Evolutionary conservation across 441 rosid genomes (phyloP), one percentile per base, ranked within the genome.

Genomic region (Corymbia calophylla): DNA sequence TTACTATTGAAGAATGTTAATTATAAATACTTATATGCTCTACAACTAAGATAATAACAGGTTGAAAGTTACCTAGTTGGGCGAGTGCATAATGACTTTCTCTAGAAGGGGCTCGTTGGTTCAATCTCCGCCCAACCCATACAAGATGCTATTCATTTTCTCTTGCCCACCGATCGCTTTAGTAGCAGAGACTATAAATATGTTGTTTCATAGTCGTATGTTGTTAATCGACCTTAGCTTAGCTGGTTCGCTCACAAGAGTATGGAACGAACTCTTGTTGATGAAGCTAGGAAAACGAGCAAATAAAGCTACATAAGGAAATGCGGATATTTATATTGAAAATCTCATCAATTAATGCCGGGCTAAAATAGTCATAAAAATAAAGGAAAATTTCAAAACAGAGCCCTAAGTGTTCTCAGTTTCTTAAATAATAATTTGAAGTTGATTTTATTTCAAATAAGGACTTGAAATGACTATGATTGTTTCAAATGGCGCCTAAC

Each of bases 71-170:
- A 27, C n/a, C 11, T 60, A 1, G 16, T 5, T 11, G 25, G 66
- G 66, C 11, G 27, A 60, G 66, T 2, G 0, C 3, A 1, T 2
- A 0, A 1, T 29, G 68, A 14, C n/a, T 62, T 62, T 62, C 32
- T 27, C 7, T 62, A 62, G 32, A n/a, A 62, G 0, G 18, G 70
- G 35, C 11, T 2, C 1, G 1, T 19, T 64, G 7, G 73, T 64
- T n/a, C 39, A 31, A 31, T 1, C 31, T 31, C 39, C 21, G 1
- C 73, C 73, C 73, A 7, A 31, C 6, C 39, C 16, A 58, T 7
- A 64, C 0, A 9, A 64, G 73, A 1, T 31, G 21, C 8, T n/a
- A 21, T 35, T 64, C 73, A 12, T 10, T 64, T 64, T 31, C 39
- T 16, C 73, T 66, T 1, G 21, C 16, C 39, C 73, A 8, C 10